These are phyloP conservation scores for Terfezia claveryi DNA, from an alignment of 495 filamentous ascomycete species.

Conservation along the genomic window DNA sequence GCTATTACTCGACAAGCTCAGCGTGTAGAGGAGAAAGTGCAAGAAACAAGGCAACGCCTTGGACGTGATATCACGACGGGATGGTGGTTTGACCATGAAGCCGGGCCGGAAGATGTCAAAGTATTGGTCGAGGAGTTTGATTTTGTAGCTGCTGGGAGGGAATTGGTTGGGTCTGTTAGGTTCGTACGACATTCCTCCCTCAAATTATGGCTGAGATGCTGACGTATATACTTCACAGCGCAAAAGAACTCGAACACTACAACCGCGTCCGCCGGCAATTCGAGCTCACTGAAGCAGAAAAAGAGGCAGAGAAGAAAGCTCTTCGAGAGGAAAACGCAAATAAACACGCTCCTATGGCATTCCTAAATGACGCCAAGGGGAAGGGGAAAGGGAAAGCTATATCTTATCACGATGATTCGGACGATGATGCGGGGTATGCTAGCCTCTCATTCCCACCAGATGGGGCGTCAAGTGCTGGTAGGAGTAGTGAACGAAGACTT, in stretches of 20 bases:
- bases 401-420: slow-evolving; percentile 1
- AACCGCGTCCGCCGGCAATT: slow-evolving; percentile 62
- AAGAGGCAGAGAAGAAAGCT: slow-evolving; percentile 24
- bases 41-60: slow-evolving; percentile 26
- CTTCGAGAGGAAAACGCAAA: slow-evolving; percentile 20
- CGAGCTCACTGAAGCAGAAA: slow-evolving; percentile 31
- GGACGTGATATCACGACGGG: slow-evolving; percentile 43
- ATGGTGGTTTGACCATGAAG: slow-evolving; percentile 85
- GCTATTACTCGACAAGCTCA: slow-evolving; percentile 80
- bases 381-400: slow-evolving; percentile 4
- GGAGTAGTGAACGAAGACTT: slow-evolving; percentile 15
- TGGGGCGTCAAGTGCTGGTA: slow-evolving; percentile 5
- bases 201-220: neutral
- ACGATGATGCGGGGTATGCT: slow-evolving; percentile 18
- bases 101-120: slow-evolving; percentile 55
- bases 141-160: slow-evolving; percentile 54
- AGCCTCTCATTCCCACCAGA: neutral
- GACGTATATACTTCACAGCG: slow-evolving; percentile 26
- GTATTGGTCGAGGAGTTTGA: slow-evolving; percentile 78
- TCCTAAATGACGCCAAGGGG: neutral
- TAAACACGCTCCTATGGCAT: slow-evolving; percentile 5
- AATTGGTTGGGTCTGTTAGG: slow-evolving; percentile 79
- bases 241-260: slow-evolving; percentile 82
- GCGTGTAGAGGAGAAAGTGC: slow-evolving; percentile 66
- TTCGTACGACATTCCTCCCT: slow-evolving; percentile 21